These are phyloP conservation scores for Zygosaccharomyces pseudobailii DNA, from an alignment of 1,139 yeast species.

Conservation along the genomic window DNA sequence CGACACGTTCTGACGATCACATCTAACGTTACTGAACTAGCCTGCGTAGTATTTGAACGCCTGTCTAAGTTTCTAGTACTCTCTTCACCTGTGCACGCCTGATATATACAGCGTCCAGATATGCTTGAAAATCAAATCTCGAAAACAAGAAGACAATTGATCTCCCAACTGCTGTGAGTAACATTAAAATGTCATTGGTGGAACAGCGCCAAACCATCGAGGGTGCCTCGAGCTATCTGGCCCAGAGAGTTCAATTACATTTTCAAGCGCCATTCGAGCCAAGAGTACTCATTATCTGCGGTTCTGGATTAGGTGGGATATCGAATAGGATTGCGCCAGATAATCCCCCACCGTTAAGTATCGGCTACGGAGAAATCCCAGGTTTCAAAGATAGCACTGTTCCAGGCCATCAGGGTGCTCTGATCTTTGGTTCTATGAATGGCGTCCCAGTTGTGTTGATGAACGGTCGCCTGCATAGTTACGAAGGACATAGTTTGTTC, in stretches of 20 bases:
- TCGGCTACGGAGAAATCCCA: slow-evolving; percentile 69
- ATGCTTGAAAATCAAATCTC: background rate
- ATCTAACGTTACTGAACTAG: too few relatives aligned
- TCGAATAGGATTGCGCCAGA: slow-evolving; percentile 46
- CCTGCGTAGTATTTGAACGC: too few relatives aligned
- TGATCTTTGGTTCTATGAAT: slow-evolving; percentile 71
- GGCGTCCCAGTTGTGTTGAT: slow-evolving; percentile 81
- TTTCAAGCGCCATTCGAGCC: slow-evolving; percentile 37
- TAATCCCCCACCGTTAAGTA: slow-evolving; percentile 40
- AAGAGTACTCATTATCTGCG: slow-evolving; percentile 77
- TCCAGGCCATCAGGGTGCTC: slow-evolving; percentile 81
- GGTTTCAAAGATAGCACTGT: slow-evolving; percentile 81
- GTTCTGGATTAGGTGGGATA: slow-evolving; percentile 90
- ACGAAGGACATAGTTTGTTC: slow-evolving; percentile 80
- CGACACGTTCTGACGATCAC: too few relatives aligned
- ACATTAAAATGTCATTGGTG: slow-evolving; percentile 2
- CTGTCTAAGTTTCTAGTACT: too few relatives aligned
- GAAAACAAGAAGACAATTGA: background rate
- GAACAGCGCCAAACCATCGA: slow-evolving; percentile 19
- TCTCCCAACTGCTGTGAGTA: background rate
- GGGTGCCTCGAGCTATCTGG: slow-evolving; percentile 15
- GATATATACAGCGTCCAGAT: background rate
- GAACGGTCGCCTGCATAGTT: slow-evolving; percentile 90
- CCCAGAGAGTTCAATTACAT: slow-evolving; percentile 14
- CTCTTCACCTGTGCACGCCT: background rate